A percentile compares a stretch with the other conserved stretches of the same genome.
Conservation (phyloP, 768 basidiomycete genomes). For the Punctularia strigosozonata region DNA sequence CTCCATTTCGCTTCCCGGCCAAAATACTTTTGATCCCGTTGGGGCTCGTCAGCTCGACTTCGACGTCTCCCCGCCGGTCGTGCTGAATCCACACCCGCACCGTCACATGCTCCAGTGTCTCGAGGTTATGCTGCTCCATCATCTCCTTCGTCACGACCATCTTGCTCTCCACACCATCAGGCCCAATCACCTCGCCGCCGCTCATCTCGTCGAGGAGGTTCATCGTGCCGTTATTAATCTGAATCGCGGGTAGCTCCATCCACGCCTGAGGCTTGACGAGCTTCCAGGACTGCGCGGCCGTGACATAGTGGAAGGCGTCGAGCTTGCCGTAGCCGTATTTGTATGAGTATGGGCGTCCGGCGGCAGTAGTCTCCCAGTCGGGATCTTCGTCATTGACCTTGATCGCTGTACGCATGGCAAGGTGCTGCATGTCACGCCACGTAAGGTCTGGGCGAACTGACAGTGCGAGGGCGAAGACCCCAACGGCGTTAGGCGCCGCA, state of each 20-base stretch:
- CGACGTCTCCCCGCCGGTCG: conserved; percentile 76
- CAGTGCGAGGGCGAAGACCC: conserved; percentile 84
- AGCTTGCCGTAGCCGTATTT: conserved; percentile 94
- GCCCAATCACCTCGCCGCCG: conserved; percentile 55
- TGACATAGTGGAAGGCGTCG: conserved; percentile 75
- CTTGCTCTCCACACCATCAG: conserved; percentile 51
- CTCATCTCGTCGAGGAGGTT: conserved; percentile 36
- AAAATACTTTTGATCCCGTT: conserved; percentile 77
- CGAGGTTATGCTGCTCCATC: conserved; percentile 68
- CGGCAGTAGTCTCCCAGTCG: conserved; percentile 82
- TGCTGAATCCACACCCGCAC: conserved; percentile 92
- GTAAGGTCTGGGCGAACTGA: conserved; percentile 85
- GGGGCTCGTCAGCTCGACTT: conserved; percentile 82
- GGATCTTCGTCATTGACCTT: conserved; percentile 82
- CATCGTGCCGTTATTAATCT: conserved; percentile 51
- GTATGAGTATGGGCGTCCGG: conserved; percentile 64
- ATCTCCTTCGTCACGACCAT: conserved; percentile 57
- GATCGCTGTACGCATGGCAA: conserved; percentile 67
- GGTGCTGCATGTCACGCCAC: conserved; percentile 93
- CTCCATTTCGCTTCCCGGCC: conserved; percentile 56
- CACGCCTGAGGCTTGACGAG: conserved; percentile 92
- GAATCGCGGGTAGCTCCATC: conserved; percentile 66
- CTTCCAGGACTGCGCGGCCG: conserved; percentile 70
- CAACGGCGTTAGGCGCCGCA: conserved; percentile 93
- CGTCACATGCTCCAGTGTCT: conserved; percentile 85